Percentiles rank a stretch among this genome's conserved stretches.
Evolutionary conservation across 192 early-diverging fungal genomes (phyloP).

Genomic region (Backusella tarrabulga): DNA sequence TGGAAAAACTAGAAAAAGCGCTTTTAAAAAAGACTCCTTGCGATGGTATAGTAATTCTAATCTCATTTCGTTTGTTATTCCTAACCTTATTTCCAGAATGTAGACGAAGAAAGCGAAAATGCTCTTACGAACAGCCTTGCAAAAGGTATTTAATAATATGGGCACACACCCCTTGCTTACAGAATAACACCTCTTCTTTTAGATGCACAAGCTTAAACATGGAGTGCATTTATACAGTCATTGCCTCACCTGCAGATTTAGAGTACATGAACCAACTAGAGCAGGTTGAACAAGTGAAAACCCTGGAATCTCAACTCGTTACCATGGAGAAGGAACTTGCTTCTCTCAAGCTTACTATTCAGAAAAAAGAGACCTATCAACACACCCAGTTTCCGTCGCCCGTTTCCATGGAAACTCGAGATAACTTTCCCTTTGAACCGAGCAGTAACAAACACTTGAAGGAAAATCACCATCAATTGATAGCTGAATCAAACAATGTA

Average conservation of each 20-base stretch:
- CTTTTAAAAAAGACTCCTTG: constrained; percentile 7
- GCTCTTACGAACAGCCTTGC: constrained; percentile 4
- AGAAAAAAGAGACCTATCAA: no score
- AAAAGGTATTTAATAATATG: constrained; percentile 10
- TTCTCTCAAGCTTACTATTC: neutral
- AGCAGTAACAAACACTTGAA: neutral
- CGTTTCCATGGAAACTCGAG: neutral
- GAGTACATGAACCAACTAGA: constrained; percentile 12
- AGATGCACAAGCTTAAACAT: constrained; percentile 12
- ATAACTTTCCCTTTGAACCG: neutral
- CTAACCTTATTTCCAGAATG: constrained; percentile 10
- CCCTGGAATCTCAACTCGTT: neutral
- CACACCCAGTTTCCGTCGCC: neutral
- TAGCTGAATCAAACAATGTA: neutral
- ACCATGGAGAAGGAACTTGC: constrained; percentile 1
- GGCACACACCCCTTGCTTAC: neutral
- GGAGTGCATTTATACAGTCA: constrained; percentile 13
- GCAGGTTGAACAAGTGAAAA: neutral
- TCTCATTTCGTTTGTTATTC: neutral
- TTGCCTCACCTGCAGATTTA: neutral
- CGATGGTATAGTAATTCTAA: neutral
- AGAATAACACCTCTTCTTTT: neutral
- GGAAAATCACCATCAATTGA: neutral
- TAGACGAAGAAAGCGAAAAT: constrained; percentile 17
- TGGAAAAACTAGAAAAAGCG: neutral